Evolutionary conservation across 2,329 filamentous ascomycete genomes (phyloP), one percentile per base, ranked within the genome.

Genomic region (Talaromyces sp.): DNA sequence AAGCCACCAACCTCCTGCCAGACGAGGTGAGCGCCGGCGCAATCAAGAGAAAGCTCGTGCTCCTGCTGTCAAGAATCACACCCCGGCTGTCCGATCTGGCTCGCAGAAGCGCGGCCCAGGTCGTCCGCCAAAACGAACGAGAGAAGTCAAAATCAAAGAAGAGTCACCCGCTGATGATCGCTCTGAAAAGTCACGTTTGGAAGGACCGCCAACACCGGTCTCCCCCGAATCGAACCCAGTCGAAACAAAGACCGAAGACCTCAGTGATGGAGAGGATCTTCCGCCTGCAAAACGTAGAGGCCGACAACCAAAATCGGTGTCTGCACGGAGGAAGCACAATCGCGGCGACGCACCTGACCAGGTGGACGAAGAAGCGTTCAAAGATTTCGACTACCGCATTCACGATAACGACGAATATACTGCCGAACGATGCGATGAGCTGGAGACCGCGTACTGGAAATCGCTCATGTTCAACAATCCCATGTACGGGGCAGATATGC

Each of bases 361-460:
- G 70, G 85, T 97, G 66, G 94, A 99, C 70, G 94, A 98, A 77
- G 90, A 90, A 67, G 91, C 91, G 0, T 99, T 97, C 80, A 89
- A 91, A 72, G 86, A 90, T 69, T 99, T 96, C 75, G 90, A 98
- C 74, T 98, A 98, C 75, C 88, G 87, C 58, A 90, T 97, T 79
- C 89, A 94, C 56, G 84, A 86, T 69, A 86, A 92, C 37, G 91
- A 93, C 6, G 92, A 98, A 62, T 99, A 90, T 75, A 96, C 93
- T 0, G 85, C 90, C 0, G 94, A 98, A 76, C 87, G 96, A 66
- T 98, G 95, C 74, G 92, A 96, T 70, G 95, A 99, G 75, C 85
- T 99, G 6, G 95, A 99, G 78, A 90, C 92, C 62, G 90, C 89
- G 50, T 99, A 99, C 80, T 99, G 95, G 95, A 97, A 96, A 79